Evolutionary conservation across 140 eudicot genomes (phyloP).

Genomic region (Artemisia princeps): DNA sequence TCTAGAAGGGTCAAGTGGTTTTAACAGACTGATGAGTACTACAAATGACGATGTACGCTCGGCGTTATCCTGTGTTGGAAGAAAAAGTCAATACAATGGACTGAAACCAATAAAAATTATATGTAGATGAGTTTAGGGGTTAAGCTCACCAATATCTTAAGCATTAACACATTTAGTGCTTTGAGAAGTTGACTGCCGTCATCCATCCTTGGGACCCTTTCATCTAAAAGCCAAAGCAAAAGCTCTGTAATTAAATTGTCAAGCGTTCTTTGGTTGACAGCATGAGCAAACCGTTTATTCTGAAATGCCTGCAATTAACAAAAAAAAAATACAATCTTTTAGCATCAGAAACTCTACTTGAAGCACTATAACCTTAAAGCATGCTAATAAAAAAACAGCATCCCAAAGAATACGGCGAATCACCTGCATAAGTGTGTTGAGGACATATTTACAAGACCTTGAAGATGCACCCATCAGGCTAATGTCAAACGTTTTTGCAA

Average conservation of each 20-base stretch:
- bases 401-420: neutral
- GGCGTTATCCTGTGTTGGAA: conserved; percentile 69
- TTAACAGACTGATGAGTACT: conserved; percentile 71
- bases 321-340: conserved; percentile 16
- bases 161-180: conserved; percentile 95
- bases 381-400: neutral
- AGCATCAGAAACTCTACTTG: conserved; percentile 12
- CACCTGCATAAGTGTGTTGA: conserved; percentile 96
- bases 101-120: neutral
- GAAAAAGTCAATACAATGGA: conserved; percentile 4
- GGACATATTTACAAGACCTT: conserved; percentile 93
- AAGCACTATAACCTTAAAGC: neutral
- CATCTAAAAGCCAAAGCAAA: conserved; percentile 97
- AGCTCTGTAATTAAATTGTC: conserved; percentile 85
- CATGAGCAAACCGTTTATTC: conserved; percentile 81
- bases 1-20: conserved; percentile 79
- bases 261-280: conserved; percentile 86
- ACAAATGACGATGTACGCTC: conserved; percentile 89
- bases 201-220: conserved; percentile 93
- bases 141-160: conserved; percentile 48
- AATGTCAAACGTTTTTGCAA: conserved; percentile 86
- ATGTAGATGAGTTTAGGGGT: neutral
- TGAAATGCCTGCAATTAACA: conserved; percentile 67
- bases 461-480: conserved; percentile 86
- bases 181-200: conserved; percentile 93